A percentile compares a stretch with the other conserved stretches of the same genome.
Conservation (phyloP, 2,329 filamentous ascomycete species). For the Eurotiales sp. region DNA sequence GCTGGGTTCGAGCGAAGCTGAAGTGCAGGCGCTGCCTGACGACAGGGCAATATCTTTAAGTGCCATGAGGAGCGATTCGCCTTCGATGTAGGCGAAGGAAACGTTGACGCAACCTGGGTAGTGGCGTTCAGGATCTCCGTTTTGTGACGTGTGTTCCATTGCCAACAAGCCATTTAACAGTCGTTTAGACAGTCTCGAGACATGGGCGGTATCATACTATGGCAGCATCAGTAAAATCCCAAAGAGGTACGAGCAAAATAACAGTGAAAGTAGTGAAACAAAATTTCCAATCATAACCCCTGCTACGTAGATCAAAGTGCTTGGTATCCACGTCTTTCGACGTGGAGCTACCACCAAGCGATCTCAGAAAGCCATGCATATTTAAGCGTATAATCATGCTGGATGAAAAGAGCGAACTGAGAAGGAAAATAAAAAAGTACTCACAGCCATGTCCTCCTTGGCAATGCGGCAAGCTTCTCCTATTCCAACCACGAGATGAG, state of each 20-base stretch:
- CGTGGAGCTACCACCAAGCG: constrained; percentile 50
- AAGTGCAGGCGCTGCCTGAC: constrained; percentile 95
- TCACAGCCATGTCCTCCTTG: constrained; percentile 83
- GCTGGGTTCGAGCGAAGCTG: constrained; percentile 90
- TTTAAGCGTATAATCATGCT: constrained; percentile 75
- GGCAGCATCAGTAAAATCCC: constrained; percentile 6
- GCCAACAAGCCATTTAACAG: constrained; percentile 76
- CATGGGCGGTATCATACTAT: constrained; percentile 87
- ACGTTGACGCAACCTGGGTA: constrained; percentile 98
- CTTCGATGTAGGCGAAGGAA: constrained; percentile 97
- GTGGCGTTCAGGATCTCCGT: constrained; percentile 76
- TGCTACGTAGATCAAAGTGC: constrained; percentile 63
- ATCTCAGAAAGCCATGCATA: constrained; percentile 91
- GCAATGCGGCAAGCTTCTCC: constrained; percentile 94
- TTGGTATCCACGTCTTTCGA: constrained; percentile 30
- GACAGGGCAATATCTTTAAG: constrained; percentile 96
- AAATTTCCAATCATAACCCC: constrained; percentile 54
- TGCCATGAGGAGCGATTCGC: constrained; percentile 96
- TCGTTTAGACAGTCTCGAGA: constrained; percentile 77
- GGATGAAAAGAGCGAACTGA: constrained; percentile 17
- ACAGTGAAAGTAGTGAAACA: constrained; percentile 27
- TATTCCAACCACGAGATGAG: constrained; percentile 84
- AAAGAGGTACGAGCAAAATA: not conserved
- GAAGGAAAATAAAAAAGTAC: constrained; percentile 31
- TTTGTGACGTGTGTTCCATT: constrained; percentile 88